Evolutionary conservation across 805 yeast species (phyloP), one percentile per base, ranked within the genome.

Genomic region (Clavispora fructus): DNA sequence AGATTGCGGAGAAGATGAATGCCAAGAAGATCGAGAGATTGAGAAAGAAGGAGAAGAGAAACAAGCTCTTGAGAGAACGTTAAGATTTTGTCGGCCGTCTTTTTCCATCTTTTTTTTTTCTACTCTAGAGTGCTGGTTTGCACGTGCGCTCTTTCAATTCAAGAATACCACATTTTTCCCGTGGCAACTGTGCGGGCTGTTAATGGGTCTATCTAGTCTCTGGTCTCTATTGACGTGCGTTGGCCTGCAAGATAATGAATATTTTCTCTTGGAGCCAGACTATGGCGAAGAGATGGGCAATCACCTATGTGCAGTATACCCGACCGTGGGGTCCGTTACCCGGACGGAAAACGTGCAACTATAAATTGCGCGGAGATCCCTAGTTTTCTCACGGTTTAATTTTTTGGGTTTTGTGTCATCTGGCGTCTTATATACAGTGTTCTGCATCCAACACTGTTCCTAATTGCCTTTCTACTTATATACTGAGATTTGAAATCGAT

Each of bases 1-100:
- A 74, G 60, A 63, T 92, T 62, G 94, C 96, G 11, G 77, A 79
- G 46, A 88, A 85, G 67, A 87, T 92, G 96, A 92, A 89, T 62
- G 85, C 85, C 38, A 91, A 90, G 82, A 86, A 82, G 73, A 87
- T 90, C 35, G 98, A 90, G 53, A 80, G 99, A 68, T 64, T 92
- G 69, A 83, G 86, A 70, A 83, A 85, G 73, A 83, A 85, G 62
- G 99, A 92, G 63, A 92, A 92, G 85, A 83, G 98, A 70, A 92
- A 91, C 72, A 92, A 92, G 71, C 73, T 90, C 59, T 81, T 91
- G 63, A 89, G 84, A 64, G 98, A 91, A 62, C 96, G 97, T 66
- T 86, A 63, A 19, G 27, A 4, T 12, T 26, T 7, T 38, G 16
- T 6, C 10, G 7, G 28, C 16, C 11, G 8, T 10, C 26, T 28